These are phyloP conservation scores for Eutypa lata DNA, from an alignment of 2,329 filamentous ascomycete species.

Conservation along the genomic window DNA sequence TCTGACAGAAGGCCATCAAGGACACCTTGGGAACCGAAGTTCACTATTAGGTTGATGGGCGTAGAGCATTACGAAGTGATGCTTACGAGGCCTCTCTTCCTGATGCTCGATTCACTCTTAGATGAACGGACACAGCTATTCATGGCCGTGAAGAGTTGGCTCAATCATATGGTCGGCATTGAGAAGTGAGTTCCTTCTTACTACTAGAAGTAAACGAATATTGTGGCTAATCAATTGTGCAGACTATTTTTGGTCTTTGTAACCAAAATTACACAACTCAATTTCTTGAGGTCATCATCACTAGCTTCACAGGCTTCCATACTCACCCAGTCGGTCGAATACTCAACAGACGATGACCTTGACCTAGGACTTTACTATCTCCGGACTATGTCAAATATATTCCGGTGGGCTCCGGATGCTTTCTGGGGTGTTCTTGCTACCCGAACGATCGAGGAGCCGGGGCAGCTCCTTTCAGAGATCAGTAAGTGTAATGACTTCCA, in stretches of 20 bases:
- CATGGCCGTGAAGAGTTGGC: constrained; percentile 76
- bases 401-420: constrained; percentile 64
- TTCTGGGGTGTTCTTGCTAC: constrained; percentile 70
- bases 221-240: constrained; percentile 15
- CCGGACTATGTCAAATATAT: constrained; percentile 68
- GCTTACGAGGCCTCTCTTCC: constrained; percentile 75
- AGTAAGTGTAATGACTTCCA: constrained; percentile 42
- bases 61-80: constrained; percentile 67
- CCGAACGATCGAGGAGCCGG: constrained; percentile 50
- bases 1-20: constrained; percentile 39
- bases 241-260: constrained; percentile 62
- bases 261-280: constrained; percentile 53
- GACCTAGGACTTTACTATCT: constrained; percentile 78
- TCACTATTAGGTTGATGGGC: constrained; percentile 44
- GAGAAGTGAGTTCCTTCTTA: constrained; percentile 49
- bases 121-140: constrained; percentile 72
- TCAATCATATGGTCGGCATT: constrained; percentile 63
- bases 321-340: constrained; percentile 28
- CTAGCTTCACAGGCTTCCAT: constrained; percentile 19
- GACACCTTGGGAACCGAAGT: constrained; percentile 32
- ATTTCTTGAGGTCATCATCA: constrained; percentile 43
- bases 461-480: constrained; percentile 41
- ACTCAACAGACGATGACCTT: constrained; percentile 63
- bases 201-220: background rate
- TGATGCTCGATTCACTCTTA: constrained; percentile 74